Evolutionary conservation across 176 grass and related monocot genomes (phyloP).

Genomic region (Phragmites australis): DNA sequence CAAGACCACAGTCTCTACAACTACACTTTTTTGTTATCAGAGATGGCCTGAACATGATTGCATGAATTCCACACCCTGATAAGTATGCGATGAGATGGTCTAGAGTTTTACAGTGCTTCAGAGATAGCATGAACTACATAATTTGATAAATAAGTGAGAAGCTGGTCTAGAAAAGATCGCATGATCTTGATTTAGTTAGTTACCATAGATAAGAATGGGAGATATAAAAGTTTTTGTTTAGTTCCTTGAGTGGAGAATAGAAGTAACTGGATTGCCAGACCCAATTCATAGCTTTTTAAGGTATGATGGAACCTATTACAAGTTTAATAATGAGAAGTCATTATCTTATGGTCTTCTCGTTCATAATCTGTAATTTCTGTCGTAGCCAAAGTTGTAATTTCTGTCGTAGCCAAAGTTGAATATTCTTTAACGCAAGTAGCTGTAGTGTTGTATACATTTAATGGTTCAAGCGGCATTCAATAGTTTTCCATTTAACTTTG

Average conservation of each 20-base stretch:
- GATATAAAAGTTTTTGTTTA: neutral
- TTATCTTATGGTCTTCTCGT: neutral
- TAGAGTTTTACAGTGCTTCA: conserved; percentile 2
- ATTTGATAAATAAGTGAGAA: neutral
- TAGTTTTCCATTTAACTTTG: neutral
- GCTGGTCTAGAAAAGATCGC: neutral
- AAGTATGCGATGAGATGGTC: neutral
- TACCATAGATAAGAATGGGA: neutral
- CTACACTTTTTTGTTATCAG: neutral
- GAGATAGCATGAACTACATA: neutral
- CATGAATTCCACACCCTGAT: neutral
- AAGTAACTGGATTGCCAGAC: neutral
- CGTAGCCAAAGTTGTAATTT: neutral
- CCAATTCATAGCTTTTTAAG: neutral
- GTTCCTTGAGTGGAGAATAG: conserved; percentile 7
- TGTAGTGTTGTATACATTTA: neutral
- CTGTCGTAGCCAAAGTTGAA: neutral
- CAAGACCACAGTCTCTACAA: conserved; percentile 2
- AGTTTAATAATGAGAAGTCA: neutral
- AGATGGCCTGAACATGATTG: neutral
- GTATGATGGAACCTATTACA: neutral
- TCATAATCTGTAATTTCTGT: neutral
- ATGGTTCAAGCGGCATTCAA: neutral
- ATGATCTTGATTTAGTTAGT: neutral
- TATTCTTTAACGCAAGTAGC: neutral